Evolutionary conservation across 1,139 yeast species (phyloP).

Genomic region (Yamadazyma trypodendri): DNA sequence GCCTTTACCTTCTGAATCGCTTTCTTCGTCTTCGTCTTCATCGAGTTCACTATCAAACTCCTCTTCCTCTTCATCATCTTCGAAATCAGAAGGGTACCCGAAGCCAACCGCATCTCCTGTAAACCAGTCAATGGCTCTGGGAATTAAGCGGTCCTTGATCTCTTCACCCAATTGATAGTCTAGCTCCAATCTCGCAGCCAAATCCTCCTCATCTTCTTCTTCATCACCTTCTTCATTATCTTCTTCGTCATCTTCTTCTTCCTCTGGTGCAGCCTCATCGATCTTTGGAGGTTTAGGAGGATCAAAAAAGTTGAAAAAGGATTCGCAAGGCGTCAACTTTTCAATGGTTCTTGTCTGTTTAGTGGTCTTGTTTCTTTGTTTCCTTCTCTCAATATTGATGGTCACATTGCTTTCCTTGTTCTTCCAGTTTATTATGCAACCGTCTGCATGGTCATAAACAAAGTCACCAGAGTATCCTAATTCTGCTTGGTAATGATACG

Average conservation of each 20-base stretch:
- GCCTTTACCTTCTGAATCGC: constrained; percentile 46
- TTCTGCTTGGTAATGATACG: constrained; percentile 92
- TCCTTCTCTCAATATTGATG: constrained; percentile 85
- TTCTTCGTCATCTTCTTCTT: constrained; percentile 41
- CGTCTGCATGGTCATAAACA: constrained; percentile 96
- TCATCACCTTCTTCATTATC: constrained; percentile 35
- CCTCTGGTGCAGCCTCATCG: constrained; percentile 27
- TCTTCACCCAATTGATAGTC: constrained; percentile 97
- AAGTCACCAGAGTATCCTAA: constrained; percentile 94
- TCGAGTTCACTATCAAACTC: constrained; percentile 46
- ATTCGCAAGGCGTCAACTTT: constrained; percentile 87
- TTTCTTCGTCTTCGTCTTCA: constrained; percentile 46
- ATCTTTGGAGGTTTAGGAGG: constrained; percentile 81
- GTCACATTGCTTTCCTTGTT: constrained; percentile 82
- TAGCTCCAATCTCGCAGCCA: constrained; percentile 82
- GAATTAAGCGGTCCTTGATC: constrained; percentile 90
- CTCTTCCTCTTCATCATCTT: constrained; percentile 49
- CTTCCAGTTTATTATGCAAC: constrained; percentile 82
- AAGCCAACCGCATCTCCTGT: constrained; percentile 90
- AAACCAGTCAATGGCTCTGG: constrained; percentile 97
- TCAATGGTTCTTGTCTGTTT: constrained; percentile 96
- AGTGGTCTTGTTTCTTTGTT: constrained; percentile 96
- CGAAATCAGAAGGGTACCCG: constrained; percentile 46
- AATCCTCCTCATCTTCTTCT: constrained; percentile 63
- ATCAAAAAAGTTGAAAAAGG: constrained; percentile 92